A percentile compares a stretch with the other conserved stretches of the same genome.
Evolutionary conservation across 768 basidiomycete species (phyloP).

Genomic region (Kwoniella bestiolae): DNA sequence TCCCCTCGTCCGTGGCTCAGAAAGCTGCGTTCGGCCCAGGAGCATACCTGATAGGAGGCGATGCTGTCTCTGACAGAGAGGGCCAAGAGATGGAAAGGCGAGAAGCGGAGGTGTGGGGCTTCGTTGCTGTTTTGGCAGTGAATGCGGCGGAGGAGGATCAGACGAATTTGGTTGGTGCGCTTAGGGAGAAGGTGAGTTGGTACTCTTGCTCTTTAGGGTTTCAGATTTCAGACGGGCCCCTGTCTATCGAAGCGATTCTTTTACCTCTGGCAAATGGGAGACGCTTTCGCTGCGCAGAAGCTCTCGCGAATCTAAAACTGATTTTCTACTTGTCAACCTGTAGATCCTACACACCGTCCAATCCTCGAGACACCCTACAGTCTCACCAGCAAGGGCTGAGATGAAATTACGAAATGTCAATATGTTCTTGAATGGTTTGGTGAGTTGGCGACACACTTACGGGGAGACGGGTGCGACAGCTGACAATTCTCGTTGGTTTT

Average conservation of each 20-base stretch:
- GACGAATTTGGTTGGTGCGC: conserved; percentile 76
- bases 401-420: conserved; percentile 91
- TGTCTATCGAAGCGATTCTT: too few species aligned
- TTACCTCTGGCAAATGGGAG: too few species aligned
- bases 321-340: too few species aligned
- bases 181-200: conserved; percentile 83
- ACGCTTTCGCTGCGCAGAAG: too few species aligned
- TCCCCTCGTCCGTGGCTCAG: conserved; percentile 76
- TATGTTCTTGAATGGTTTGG: conserved; percentile 62
- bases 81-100: conserved; percentile 54
- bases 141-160: conserved; percentile 81
- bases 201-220: background rate
- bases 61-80: conserved; percentile 42
- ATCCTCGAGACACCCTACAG: conserved; percentile 73
- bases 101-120: conserved; percentile 57
- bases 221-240: background rate
- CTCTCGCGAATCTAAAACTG: too few species aligned
- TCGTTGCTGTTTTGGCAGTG: conserved; percentile 67
- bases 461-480: conserved; percentile 9
- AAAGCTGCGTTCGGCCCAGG: conserved; percentile 59
- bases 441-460: conserved; percentile 21
- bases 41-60: conserved; percentile 56
- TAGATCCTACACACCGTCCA: conserved; percentile 76
- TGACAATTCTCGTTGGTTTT: background rate
- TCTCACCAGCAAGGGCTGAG: conserved; percentile 68